These are phyloP conservation scores for Fusarium pseudograminearum DNA, from an alignment of 2,329 filamentous ascomycete species.

Conservation along the genomic window DNA sequence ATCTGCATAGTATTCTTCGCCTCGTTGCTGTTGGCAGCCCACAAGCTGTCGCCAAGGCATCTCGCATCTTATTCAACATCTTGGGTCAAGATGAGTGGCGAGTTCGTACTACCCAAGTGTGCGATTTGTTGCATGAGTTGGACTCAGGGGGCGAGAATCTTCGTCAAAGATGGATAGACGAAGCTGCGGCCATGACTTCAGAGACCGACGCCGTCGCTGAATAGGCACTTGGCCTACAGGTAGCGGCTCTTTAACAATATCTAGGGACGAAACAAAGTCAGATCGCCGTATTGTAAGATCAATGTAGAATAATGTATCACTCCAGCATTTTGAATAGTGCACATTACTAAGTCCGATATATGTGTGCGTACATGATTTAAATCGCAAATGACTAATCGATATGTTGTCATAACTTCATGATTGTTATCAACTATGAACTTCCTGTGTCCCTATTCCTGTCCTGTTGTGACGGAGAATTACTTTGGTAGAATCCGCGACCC, in stretches of 20 bases:
- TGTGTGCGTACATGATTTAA: neutral
- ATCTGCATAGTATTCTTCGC: conserved; percentile 49
- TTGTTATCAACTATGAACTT: conserved; percentile 33
- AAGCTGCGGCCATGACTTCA: conserved; percentile 8
- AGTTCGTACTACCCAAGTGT: conserved; percentile 44
- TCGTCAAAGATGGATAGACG: conserved; percentile 30
- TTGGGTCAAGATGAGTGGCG: conserved; percentile 54
- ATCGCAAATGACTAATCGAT: neutral
- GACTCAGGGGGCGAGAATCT: conserved; percentile 29
- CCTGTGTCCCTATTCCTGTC: conserved; percentile 22
- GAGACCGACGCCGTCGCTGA: neutral
- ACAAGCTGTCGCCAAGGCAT: conserved; percentile 49
- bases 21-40: conserved; percentile 50
- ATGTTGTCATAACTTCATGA: conserved; percentile 40
- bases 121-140: conserved; percentile 37
- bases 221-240: neutral
- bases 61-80: conserved; percentile 50
- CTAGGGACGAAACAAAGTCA: neutral
- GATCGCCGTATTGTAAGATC: conserved; percentile 20
- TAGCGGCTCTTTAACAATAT: neutral
- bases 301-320: conserved; percentile 20
- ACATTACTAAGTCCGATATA: neutral
- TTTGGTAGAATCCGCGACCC: conserved; percentile 23
- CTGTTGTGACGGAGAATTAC: conserved; percentile 27
- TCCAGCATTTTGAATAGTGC: neutral